Evolutionary conservation across 352 stramenopile species (phyloP).

Genomic region (Pythium periplocum): DNA sequence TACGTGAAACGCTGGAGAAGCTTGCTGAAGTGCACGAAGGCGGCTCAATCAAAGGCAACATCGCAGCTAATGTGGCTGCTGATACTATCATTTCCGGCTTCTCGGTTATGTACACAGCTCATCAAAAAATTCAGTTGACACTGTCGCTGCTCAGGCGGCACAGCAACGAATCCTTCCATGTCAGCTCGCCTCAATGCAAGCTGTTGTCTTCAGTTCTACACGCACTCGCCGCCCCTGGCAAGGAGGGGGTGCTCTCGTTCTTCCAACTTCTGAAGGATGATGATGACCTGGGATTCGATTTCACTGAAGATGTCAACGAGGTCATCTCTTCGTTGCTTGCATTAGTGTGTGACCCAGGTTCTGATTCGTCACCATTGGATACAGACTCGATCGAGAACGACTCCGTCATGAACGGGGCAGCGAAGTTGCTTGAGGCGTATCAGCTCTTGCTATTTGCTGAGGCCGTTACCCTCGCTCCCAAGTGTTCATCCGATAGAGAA

Average conservation of each 20-base stretch:
- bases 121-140: constrained; percentile 65
- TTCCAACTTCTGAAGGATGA: constrained; percentile 30
- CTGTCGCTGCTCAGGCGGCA: constrained; percentile 53
- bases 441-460: constrained; percentile 73
- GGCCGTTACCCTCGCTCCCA: constrained; percentile 62
- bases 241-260: constrained; percentile 65
- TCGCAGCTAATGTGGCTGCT: constrained; percentile 24
- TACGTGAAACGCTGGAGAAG: constrained; percentile 46
- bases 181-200: constrained; percentile 36
- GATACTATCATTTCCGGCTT: constrained; percentile 61
- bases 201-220: constrained; percentile 53
- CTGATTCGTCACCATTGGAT: background rate
- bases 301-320: constrained; percentile 23
- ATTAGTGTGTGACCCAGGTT: constrained; percentile 7
- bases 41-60: background rate
- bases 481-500: constrained; percentile 6
- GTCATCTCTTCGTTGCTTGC: constrained; percentile 19
- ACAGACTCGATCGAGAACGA: background rate
- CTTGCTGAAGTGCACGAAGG: constrained; percentile 20
- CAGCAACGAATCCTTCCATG: constrained; percentile 20
- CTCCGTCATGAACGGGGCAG: constrained; percentile 28
- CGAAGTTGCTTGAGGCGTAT: constrained; percentile 65
- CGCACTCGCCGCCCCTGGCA: constrained; percentile 45
- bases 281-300: constrained; percentile 3
- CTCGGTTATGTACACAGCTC: constrained; percentile 55